Evolutionary conservation across 2,329 filamentous ascomycete species (phyloP), one percentile per base, ranked within the genome.

Genomic region (Pestalotiopsis sp.): DNA sequence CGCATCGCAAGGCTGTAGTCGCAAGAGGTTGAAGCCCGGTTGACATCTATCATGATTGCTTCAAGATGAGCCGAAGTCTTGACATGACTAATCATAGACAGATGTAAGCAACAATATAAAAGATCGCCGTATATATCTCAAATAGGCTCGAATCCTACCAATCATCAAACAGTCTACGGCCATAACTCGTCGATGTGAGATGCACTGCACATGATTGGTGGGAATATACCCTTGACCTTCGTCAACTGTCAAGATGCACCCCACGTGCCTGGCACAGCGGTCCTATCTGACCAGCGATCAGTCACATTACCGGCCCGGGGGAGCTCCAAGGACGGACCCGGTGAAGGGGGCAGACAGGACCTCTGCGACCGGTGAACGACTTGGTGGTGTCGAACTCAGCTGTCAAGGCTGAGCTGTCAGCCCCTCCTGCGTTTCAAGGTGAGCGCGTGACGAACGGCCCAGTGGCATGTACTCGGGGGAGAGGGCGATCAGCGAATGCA

Each of bases 361-460:
- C 63, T 49, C 49, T 65, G 63, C 52, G 39, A 65, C 63, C 63
- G 63, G 63, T 65, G 45, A 65, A 36, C n/a, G 45, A 61, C 20
- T 25, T 65, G 45, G 27, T 65, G 63, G 63, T 65, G 63, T 56
- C 27, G 63, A 56, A 25, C 36, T 45, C 45, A 65, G 41, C 31
- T 57, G 63, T 65, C 63, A 57, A 65, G 63, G 63, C 63, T 65
- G 63, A 65, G 27, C n/a, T 36, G 41, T 57, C 63, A 65, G 63
- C 63, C 25, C 27, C 45, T 31, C 63, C 41, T 52, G 45, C 25
- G 45, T 65, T 65, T 65, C 63, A 57, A 57, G 49, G 39, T 27
- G 63, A 36, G 63, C 63, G 41, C 63, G 63, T 65, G 63, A 65
- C 23, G 39, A 39, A 45, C 39, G 39, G 27, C 45, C 45, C 45